Base-by-base conservation (phyloP, 2,329 filamentous ascomycete genomes). In the Cladosporium cucumerinum region DNA sequence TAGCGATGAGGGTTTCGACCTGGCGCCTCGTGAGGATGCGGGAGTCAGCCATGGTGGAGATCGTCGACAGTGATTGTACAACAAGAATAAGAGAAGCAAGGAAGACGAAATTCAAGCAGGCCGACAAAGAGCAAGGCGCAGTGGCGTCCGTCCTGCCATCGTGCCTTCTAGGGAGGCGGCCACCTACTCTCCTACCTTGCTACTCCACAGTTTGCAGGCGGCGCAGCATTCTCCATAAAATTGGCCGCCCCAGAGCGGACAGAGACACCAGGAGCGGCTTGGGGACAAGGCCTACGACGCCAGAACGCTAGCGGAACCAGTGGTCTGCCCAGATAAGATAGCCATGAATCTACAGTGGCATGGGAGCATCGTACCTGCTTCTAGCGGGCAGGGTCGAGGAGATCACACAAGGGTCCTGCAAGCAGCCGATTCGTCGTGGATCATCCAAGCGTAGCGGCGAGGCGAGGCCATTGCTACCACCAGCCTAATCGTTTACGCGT, bases 1-100 rank as follows among this genome's bases (percentile, higher is more conserved):
- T 78, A 25, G 83, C 83, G 68, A 88, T 83, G 74, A 84, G 75
- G 43, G 71, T 75, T 70, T 84, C 79, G 67, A 87, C 78, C 64
- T 78, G 21, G n/a, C 43, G 43, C 25, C 54, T 36, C 1, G 30
- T 64, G 61, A 51, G 43, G 28, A 64, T 51, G 77, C 21, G 73
- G 26, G 25, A 51, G 73, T 39, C 14, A 14, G 30, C 54, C 61
- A 64, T 64, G 30, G 28, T 39, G n/a, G 34, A 80, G 74, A 28
- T 4, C 18, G 39, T 61, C 14, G 30, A 51, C 23, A 36, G 14
- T 58, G 34, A 18, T 25, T 21, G 54, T 7, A 18, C 18, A 32
- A 28, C n/a, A 23, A 43, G 21, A 51, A 28, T 60, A 12, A 26
- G 11, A n/a, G 30, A 61, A 51, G 43, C 12, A 61, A 49, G 26